These are phyloP conservation scores for Linderniella brevidens DNA, from an alignment of 257 asterid species.

Conservation along the genomic window DNA sequence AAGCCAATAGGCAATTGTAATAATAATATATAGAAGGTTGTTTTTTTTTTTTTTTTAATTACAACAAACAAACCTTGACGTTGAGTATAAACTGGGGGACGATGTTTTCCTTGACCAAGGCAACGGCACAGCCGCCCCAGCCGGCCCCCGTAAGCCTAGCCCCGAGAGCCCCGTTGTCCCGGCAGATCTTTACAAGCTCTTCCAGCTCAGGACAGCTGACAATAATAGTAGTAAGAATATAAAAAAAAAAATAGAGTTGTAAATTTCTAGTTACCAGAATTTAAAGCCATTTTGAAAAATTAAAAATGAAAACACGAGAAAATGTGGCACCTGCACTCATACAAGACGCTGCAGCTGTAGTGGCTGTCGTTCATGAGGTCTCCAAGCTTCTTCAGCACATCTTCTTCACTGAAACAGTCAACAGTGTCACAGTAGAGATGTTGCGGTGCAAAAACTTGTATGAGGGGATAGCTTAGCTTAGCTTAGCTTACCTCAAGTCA, in stretches of 20 bases:
- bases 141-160: constrained; percentile 98
- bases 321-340: constrained; percentile 74
- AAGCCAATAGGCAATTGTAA: no score
- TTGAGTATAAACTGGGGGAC: constrained; percentile 86
- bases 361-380: constrained; percentile 92
- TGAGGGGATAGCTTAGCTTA: background rate
- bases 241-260: background rate
- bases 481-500: constrained; percentile 35
- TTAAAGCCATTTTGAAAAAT: background rate
- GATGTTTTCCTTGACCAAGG: constrained; percentile 75
- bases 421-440: no score
- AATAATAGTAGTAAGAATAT: no score
- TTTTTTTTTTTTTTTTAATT: no score
- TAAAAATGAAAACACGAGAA: background rate
- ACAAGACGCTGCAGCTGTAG: constrained; percentile 77
- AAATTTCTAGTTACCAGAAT: background rate
- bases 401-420: constrained; percentile 70
- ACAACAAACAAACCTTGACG: constrained; percentile 42
- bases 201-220: constrained; percentile 83
- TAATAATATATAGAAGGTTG: no score
- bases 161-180: constrained; percentile 81
- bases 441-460: no score
- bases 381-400: constrained; percentile 72
- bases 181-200: constrained; percentile 64
- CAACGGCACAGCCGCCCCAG: constrained; percentile 99